phyloP scores from a whole-genome alignment of 2,329 filamentous ascomycete species.

The Cercospora nicotianae region DNA sequence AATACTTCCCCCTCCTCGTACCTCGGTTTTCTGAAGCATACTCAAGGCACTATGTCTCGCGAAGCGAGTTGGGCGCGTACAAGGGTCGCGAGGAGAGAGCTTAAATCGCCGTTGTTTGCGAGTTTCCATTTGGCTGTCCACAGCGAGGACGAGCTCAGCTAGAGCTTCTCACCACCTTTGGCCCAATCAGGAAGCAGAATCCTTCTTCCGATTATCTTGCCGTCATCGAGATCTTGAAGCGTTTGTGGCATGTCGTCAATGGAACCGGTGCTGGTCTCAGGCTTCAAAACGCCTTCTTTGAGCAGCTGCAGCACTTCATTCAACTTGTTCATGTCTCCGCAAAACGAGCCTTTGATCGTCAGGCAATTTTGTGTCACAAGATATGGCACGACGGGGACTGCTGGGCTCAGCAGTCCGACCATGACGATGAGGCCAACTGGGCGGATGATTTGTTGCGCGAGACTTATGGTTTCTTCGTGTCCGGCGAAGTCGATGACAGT shows the following conservation, averaged over 20 bases:
- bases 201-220: constrained; percentile 38
- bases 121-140: no score
- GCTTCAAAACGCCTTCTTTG: constrained; percentile 37
- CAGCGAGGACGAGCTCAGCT: not conserved
- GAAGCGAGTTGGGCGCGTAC: no score
- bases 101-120: no score
- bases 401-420: constrained; percentile 26
- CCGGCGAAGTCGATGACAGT: constrained; percentile 32
- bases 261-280: constrained; percentile 39
- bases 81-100: no score
- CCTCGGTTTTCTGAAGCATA: no score
- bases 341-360: constrained; percentile 41
- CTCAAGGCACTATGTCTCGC: no score
- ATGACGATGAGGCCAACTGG: constrained; percentile 27
- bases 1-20: no score
- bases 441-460: constrained; percentile 26
- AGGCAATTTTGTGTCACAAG: constrained; percentile 20
- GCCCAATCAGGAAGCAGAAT: constrained; percentile 33
- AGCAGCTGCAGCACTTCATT: constrained; percentile 42
- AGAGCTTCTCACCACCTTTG: not conserved
- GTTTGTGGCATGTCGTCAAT: constrained; percentile 40
- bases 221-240: constrained; percentile 40
- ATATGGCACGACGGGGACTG: constrained; percentile 22
- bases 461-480: constrained; percentile 25
- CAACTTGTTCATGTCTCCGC: constrained; percentile 46